Percentiles rank a stretch among this genome's conserved stretches.
phyloP scores from a whole-genome alignment of 495 filamentous ascomycete species.

The Letharia columbiana region DNA sequence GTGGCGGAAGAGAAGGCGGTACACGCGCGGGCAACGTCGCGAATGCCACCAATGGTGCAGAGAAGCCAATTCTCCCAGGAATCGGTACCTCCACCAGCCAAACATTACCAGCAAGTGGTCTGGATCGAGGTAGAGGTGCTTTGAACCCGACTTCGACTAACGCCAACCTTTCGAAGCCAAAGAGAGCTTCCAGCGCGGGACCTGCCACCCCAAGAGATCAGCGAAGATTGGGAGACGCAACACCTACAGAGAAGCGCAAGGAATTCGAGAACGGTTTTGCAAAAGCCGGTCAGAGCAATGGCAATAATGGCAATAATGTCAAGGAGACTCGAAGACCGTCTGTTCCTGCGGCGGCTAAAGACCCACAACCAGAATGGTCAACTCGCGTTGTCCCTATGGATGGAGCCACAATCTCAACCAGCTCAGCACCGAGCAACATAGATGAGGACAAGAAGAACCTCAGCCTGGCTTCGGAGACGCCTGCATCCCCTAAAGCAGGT shows the following conservation, averaged over 20 bases:
- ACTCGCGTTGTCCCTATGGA: constrained; percentile 1
- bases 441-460: constrained; percentile 18
- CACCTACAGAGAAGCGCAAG: constrained; percentile 34
- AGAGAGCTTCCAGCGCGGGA: constrained; percentile 42
- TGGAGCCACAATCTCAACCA: neutral
- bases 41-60: constrained; percentile 34
- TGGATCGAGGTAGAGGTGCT: constrained; percentile 27
- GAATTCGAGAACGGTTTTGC: constrained; percentile 20
- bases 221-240: constrained; percentile 31
- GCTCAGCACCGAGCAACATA: constrained; percentile 3
- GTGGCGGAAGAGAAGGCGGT: constrained; percentile 47
- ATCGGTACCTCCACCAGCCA: neutral
- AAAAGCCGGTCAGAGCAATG: constrained; percentile 17
- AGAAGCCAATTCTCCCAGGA: constrained; percentile 27
- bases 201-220: constrained; percentile 34
- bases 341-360: constrained; percentile 28
- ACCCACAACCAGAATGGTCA: constrained; percentile 10
- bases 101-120: constrained; percentile 18
- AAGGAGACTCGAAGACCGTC: constrained; percentile 28
- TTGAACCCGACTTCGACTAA: constrained; percentile 29
- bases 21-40: constrained; percentile 45
- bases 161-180: constrained; percentile 21
- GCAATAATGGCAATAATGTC: constrained; percentile 13
- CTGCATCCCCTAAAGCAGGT: constrained; percentile 12
- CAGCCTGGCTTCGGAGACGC: constrained; percentile 16